Conservation (phyloP, 306 rosid genomes). For the Luffa acutangula region DNA sequence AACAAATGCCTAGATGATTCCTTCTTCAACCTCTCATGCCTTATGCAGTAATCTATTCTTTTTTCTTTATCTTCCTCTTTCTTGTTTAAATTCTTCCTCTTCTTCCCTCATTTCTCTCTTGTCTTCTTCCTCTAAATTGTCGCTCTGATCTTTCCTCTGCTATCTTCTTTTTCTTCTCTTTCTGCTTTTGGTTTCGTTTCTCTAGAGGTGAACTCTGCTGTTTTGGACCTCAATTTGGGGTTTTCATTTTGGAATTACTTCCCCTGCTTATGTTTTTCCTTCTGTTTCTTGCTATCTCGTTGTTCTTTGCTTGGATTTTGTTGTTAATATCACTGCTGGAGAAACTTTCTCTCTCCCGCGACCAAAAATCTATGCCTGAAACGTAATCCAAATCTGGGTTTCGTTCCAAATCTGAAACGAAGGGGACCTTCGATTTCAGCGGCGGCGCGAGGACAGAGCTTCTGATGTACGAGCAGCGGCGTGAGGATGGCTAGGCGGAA, state of each 20-base stretch:
- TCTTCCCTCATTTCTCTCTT: background rate
- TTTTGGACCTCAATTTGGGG: constrained; percentile 7
- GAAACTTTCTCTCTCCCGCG: background rate
- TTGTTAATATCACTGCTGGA: background rate
- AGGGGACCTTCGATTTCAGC: too few relatives aligned
- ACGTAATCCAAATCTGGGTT: too few relatives aligned
- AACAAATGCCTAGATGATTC: constrained; percentile 39
- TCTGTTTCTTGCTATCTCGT: constrained; percentile 13
- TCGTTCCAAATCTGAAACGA: too few relatives aligned
- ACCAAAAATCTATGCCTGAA: too few relatives aligned
- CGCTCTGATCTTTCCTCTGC: constrained; percentile 11
- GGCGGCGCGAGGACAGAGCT: too few relatives aligned
- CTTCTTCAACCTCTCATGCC: constrained; percentile 40
- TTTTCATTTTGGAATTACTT: background rate
- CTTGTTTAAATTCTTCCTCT: constrained; percentile 19
- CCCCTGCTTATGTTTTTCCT: background rate
- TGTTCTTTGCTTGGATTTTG: constrained; percentile 1
- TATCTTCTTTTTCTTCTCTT: background rate
- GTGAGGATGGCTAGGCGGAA: too few relatives aligned
- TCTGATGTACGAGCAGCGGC: too few relatives aligned
- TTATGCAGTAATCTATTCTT: constrained; percentile 43
- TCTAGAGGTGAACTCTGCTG: constrained; percentile 14
- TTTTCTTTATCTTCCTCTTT: background rate
- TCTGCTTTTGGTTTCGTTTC: too few relatives aligned
- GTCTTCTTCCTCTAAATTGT: too few relatives aligned